Percentiles rank a stretch among this genome's conserved stretches.
phyloP scores from a whole-genome alignment of 257 asterid species.

The Ilex aquifolium region DNA sequence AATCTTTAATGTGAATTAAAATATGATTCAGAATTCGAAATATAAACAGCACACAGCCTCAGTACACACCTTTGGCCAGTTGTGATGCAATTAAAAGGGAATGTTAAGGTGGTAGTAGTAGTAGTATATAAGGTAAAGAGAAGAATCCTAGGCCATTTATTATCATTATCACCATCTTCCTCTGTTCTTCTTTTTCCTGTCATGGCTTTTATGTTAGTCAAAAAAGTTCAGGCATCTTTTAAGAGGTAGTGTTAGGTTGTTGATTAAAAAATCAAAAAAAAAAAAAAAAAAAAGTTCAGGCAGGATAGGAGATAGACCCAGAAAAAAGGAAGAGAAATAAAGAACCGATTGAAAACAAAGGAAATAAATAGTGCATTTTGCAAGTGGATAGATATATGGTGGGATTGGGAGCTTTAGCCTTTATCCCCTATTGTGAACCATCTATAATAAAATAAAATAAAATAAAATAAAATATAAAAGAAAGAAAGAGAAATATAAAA shows the following conservation, averaged over 20 bases:
- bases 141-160: neutral
- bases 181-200: conserved; percentile 10
- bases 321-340: conserved; percentile 10
- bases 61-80: conserved; percentile 24
- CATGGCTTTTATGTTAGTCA: conserved; percentile 41
- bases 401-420: conserved; percentile 23
- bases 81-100: conserved; percentile 5
- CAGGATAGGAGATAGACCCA: conserved; percentile 32
- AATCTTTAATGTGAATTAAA: conserved; percentile 30
- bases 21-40: conserved; percentile 5
- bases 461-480: too few relatives aligned
- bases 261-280: too few relatives aligned
- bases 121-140: too few relatives aligned
- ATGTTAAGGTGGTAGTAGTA: neutral
- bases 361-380: conserved; percentile 26
- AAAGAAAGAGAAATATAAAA: neutral
- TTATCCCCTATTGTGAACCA: neutral
- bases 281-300: conserved; percentile 43
- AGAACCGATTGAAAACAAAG: conserved; percentile 12
- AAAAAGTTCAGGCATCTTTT: conserved; percentile 37
- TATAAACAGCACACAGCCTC: conserved; percentile 15
- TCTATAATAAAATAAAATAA: too few relatives aligned
- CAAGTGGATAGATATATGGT: conserved; percentile 33
- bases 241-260: too few relatives aligned
- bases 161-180: neutral